phyloP scores from a whole-genome alignment of 805 yeast genomes.

The Yarrowia keelungensis region DNA sequence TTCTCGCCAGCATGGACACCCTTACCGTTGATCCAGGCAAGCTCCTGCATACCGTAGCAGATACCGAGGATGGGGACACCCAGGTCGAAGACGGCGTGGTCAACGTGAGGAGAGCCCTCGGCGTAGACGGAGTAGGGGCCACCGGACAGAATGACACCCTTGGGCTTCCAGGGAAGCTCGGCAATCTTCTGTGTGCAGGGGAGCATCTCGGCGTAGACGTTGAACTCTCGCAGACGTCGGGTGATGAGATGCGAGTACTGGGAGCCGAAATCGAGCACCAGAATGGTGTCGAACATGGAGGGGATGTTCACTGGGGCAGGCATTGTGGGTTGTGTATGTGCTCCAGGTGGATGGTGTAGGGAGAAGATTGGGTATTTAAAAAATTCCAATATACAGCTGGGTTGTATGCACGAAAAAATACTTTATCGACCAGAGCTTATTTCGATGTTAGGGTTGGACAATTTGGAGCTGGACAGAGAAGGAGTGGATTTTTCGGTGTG shows the following conservation, averaged over 20 bases:
- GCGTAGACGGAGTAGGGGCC: constrained; percentile 98
- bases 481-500: no score
- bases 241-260: constrained; percentile 97
- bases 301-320: constrained; percentile 64
- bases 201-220: constrained; percentile 98
- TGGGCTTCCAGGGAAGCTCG: constrained; percentile 92
- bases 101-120: constrained; percentile 96
- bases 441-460: constrained; percentile 8
- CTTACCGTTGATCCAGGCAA: constrained; percentile 96
- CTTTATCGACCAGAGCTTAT: constrained; percentile 23
- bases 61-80: constrained; percentile 95
- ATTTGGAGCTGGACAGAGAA: no score
- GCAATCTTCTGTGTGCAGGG: constrained; percentile 98
- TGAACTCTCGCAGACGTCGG: constrained; percentile 96
- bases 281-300: constrained; percentile 91
- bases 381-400: constrained; percentile 9
- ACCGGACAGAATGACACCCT: constrained; percentile 94
- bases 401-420: constrained; percentile 30
- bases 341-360: constrained; percentile 19
- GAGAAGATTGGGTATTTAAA: constrained; percentile 25
- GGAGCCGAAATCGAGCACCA: constrained; percentile 97
- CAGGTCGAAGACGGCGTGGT: constrained; percentile 87
- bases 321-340: constrained; percentile 38
- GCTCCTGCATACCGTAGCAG: constrained; percentile 99
- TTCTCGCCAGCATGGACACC: constrained; percentile 89